Percentiles rank a stretch among this genome's conserved stretches.
phyloP scores from a whole-genome alignment of 2,329 filamentous ascomycete species.

The Neophaeococcomyces mojaviensis region DNA sequence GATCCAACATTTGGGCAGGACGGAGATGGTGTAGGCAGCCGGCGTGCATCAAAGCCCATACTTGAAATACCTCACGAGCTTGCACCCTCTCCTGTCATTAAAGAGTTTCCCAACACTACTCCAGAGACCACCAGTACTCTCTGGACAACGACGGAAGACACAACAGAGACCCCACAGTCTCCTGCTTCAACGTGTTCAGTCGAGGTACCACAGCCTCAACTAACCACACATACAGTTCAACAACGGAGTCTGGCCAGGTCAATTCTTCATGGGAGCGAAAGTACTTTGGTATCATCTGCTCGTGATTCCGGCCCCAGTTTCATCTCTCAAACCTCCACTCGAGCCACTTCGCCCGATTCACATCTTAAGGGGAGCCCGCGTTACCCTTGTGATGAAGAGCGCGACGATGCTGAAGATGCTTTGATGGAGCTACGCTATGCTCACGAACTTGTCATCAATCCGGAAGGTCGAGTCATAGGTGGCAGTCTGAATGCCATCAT shows the following conservation, averaged over 20 bases:
- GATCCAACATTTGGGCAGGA: not conserved
- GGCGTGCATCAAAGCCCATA: not conserved
- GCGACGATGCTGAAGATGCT: slow-evolving; percentile 70
- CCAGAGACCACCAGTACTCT: not conserved
- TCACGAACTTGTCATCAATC: slow-evolving; percentile 86
- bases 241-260: slow-evolving; percentile 1
- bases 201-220: not conserved
- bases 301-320: slow-evolving; percentile 75
- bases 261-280: slow-evolving; percentile 54
- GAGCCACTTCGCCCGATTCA: slow-evolving; percentile 78
- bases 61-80: not conserved
- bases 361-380: slow-evolving; percentile 59
- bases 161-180: not conserved
- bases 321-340: slow-evolving; percentile 72
- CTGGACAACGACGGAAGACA: not conserved
- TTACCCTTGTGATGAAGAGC: slow-evolving; percentile 60
- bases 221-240: not conserved
- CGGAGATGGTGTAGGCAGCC: not conserved
- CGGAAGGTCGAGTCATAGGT: slow-evolving; percentile 89
- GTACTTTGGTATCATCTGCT: slow-evolving; percentile 64
- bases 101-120: not conserved
- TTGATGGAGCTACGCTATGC: slow-evolving; percentile 88
- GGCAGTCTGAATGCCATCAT: slow-evolving; percentile 84
- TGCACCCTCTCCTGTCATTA: not conserved
- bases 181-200: not conserved